Evolutionary conservation across 2,329 filamentous ascomycete genomes (phyloP), one percentile per base, ranked within the genome.

Genomic region (Thielaviopsis euricoi): DNA sequence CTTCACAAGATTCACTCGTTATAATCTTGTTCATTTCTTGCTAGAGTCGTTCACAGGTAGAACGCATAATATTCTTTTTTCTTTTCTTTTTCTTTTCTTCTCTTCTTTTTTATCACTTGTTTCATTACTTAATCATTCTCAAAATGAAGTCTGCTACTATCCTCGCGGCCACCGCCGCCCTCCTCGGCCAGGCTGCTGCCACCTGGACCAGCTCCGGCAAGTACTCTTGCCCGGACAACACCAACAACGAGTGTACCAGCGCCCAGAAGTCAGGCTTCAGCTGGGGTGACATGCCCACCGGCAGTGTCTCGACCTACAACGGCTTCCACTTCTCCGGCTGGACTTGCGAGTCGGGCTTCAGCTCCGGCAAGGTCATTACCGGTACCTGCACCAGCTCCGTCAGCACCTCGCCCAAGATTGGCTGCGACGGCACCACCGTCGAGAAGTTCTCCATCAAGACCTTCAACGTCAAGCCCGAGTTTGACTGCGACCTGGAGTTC

Each of bases 401-500:
- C 66, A 65, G 67, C 48, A 70, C 67, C 56, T 76, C 77, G 58
- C 81, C 82, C 40, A 80, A 76, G 61, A 84, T 89, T 68, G 75
- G 77, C 65, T 73, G 73, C 60, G 71, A 72, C 60, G 67, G 68
- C 54, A 65, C 72, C 60, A 69, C 70, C 58, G 68, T 72, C 52
- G 69, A 76, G 64, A 74, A 78, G 62, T 93, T 95, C 76, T 93
- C 89, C 40, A 81, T 95, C 66, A 80, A 75, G 63, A 76, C 81
- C 64, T 80, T 95, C 70, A 77, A 91, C 62, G 74, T 96, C 64
- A 81, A 81, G 52, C 77, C 82, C 62, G 83, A 88, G 67, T 82
- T 85, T 66, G 85, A 91, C 70, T 83, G 81, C 64, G 82, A 90
- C 62, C 73, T 97, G 57, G 83, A 91, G 71, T 89, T 95, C 74